A percentile compares a stretch with the other conserved stretches of the same genome.
These are phyloP conservation scores for Arachnomyces sp. DNA, from an alignment of 2,329 filamentous ascomycete genomes.

Conservation along the genomic window DNA sequence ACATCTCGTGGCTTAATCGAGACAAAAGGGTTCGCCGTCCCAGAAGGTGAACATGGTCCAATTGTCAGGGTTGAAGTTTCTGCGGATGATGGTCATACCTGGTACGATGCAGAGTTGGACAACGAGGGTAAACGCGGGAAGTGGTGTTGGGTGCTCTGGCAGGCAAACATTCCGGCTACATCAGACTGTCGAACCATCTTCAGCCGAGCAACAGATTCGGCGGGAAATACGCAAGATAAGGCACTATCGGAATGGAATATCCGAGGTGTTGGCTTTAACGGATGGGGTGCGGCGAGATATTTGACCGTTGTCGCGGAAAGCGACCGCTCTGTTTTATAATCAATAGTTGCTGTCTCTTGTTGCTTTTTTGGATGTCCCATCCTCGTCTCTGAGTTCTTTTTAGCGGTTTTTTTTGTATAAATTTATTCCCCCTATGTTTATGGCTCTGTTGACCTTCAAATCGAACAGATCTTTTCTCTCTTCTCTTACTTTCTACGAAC, in stretches of 20 bases:
- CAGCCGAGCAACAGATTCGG: slow-evolving; percentile 48
- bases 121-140: slow-evolving; percentile 25
- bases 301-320: slow-evolving; percentile 34
- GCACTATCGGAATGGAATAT: slow-evolving; percentile 49
- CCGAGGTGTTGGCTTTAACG: slow-evolving; percentile 54
- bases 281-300: slow-evolving; percentile 48
- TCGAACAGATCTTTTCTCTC: no score
- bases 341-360: slow-evolving; percentile 6
- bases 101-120: slow-evolving; percentile 41
- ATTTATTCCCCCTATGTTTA: no score
- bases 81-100: slow-evolving; percentile 42
- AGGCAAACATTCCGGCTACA: slow-evolving; percentile 28
- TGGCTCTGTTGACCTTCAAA: no score
- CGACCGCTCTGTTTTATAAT: no score
- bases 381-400: no score
- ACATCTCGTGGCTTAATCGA: slow-evolving; percentile 37
- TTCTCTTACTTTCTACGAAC: no score
- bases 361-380: no score
- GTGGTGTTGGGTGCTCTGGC: slow-evolving; percentile 54
- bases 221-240: slow-evolving; percentile 43
- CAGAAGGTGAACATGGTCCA: slow-evolving; percentile 46
- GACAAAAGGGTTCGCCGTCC: slow-evolving; percentile 51
- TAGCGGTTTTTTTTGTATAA: no score
- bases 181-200: slow-evolving; percentile 38
- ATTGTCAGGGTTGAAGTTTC: slow-evolving; percentile 49